Conservation (phyloP, 495 filamentous ascomycete species). For the Aspergillus bertholletiae region DNA sequence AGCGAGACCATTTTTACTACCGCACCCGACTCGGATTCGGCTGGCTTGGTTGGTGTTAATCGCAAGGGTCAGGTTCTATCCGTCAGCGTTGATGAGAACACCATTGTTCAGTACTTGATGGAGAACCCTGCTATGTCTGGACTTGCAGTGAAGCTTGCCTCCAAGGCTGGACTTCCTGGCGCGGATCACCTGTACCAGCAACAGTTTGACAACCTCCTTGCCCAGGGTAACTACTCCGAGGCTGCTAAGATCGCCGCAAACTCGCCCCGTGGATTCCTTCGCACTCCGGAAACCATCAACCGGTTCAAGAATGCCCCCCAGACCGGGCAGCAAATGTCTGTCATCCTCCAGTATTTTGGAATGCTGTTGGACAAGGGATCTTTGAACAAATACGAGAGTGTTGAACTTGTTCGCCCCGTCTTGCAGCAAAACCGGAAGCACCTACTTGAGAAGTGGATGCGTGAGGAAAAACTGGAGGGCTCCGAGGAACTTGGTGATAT, state of each 20-base stretch:
- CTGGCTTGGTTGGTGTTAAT: constrained; percentile 92
- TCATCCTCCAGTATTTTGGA: constrained; percentile 96
- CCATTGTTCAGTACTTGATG: constrained; percentile 87
- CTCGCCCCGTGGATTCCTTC: constrained; percentile 91
- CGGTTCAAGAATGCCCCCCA: constrained; percentile 82
- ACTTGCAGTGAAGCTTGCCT: constrained; percentile 92
- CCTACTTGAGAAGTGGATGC: constrained; percentile 94
- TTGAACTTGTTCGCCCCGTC: constrained; percentile 91
- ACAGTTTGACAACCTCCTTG: constrained; percentile 84
- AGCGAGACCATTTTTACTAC: constrained; percentile 99
- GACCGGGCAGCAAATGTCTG: constrained; percentile 73
- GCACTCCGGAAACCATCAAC: constrained; percentile 90
- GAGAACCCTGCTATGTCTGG: constrained; percentile 89
- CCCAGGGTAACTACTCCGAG: constrained; percentile 70
- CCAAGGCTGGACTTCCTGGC: constrained; percentile 86
- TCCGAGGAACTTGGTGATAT: constrained; percentile 96
- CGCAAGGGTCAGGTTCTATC: constrained; percentile 94
- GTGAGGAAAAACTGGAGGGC: constrained; percentile 89
- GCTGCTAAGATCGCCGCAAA: constrained; percentile 95
- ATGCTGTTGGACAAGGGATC: constrained; percentile 93
- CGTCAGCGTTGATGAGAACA: constrained; percentile 87
- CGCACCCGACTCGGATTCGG: constrained; percentile 74
- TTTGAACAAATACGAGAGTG: constrained; percentile 87
- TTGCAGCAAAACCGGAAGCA: constrained; percentile 92
- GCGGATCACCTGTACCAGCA: constrained; percentile 92